These are phyloP conservation scores for Leucogyrophana mollusca DNA, from an alignment of 768 basidiomycete genomes.

Conservation along the genomic window DNA sequence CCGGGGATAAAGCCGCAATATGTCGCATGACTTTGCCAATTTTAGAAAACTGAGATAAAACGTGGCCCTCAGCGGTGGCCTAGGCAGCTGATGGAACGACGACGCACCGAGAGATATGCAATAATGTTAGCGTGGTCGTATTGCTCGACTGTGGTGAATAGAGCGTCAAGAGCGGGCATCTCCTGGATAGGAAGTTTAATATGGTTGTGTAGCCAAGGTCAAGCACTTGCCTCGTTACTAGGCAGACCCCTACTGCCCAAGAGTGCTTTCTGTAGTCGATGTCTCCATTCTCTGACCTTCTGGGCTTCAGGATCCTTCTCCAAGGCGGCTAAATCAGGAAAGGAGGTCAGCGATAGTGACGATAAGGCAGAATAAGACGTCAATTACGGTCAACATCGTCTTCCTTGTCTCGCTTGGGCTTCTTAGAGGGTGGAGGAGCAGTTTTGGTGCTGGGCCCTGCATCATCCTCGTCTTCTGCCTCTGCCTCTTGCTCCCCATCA, in stretches of 20 bases:
- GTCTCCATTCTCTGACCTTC: constrained; percentile 89
- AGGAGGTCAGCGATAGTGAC: constrained; percentile 8
- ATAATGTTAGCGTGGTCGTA: constrained; percentile 74
- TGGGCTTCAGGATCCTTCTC: constrained; percentile 59
- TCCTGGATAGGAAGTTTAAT: constrained; percentile 45
- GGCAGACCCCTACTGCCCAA: constrained; percentile 63
- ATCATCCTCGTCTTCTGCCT: constrained; percentile 44
- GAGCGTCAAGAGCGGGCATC: constrained; percentile 67
- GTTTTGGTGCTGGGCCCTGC: constrained; percentile 51
- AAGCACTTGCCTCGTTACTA: constrained; percentile 56
- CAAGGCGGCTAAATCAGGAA: constrained; percentile 35
- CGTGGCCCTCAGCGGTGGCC: constrained; percentile 2
- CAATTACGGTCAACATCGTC: constrained; percentile 54
- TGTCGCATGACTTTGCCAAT: constrained; percentile 63
- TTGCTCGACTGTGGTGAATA: constrained; percentile 75
- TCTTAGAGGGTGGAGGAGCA: constrained; percentile 66
- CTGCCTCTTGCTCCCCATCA: constrained; percentile 47
- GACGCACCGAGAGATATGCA: constrained; percentile 61
- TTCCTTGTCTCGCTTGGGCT: constrained; percentile 57
- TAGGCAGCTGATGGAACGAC: constrained; percentile 1
- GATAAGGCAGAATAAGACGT: constrained; percentile 10
- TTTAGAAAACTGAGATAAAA: constrained; percentile 39
- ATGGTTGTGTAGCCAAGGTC: constrained; percentile 3
- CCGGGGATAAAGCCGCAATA: constrained; percentile 43
- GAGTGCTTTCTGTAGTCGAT: constrained; percentile 87